Conservation (phyloP, 257 asterid species). For the Misopates orontium region DNA sequence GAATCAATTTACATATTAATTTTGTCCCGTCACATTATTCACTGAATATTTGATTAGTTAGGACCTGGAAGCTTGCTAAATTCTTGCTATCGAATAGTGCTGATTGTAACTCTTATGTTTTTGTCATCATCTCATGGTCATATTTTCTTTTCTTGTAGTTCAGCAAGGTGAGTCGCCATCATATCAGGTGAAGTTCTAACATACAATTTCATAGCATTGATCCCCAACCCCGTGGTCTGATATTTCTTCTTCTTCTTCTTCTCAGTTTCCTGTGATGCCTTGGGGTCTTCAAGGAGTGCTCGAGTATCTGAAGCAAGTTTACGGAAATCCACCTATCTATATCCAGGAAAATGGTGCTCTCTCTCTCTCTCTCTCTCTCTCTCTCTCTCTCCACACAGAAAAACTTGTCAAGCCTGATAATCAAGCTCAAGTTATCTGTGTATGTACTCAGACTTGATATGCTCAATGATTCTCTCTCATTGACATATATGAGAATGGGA, state of each 20-base stretch:
- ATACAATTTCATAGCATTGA: background rate
- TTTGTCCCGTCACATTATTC: too few relatives aligned
- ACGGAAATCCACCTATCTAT: slow-evolving; percentile 47
- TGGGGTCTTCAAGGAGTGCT: slow-evolving; percentile 34
- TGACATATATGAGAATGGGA: background rate
- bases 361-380: slow-evolving; percentile 19
- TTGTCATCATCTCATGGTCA: background rate
- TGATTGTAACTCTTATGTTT: background rate
- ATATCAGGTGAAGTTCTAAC: slow-evolving; percentile 11
- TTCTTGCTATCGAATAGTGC: background rate
- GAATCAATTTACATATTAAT: too few relatives aligned
- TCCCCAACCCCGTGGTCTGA: too few relatives aligned
- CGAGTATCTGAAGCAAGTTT: slow-evolving; percentile 41
- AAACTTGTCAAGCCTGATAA: too few relatives aligned
- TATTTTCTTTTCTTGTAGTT: background rate
- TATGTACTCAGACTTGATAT: background rate
- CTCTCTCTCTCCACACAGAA: slow-evolving; percentile 9
- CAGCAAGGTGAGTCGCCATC: background rate
- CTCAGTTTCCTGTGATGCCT: slow-evolving; percentile 27
- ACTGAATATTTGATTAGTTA: too few relatives aligned
- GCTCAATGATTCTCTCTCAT: background rate
- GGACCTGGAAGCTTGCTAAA: background rate
- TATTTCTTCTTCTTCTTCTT: background rate
- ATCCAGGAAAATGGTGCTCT: slow-evolving; percentile 50
- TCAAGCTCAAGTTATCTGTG: too few relatives aligned